Evolutionary conservation across 78 protist species (phyloP), one percentile per base, ranked within the genome.

Genomic region (Acrasis kona): DNA sequence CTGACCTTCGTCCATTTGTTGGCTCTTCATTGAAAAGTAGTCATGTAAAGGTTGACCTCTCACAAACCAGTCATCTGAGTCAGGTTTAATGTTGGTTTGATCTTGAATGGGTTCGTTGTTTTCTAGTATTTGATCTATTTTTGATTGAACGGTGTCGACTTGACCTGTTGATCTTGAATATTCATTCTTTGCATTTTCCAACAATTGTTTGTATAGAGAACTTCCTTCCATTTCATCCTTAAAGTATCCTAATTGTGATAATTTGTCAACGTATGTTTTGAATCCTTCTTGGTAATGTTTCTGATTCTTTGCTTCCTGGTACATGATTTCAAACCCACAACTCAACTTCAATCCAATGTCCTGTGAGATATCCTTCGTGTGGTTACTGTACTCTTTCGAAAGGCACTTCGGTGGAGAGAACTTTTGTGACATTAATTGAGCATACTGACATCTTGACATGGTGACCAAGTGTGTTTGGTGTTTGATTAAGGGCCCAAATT

Each of bases 371-470:
- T 50, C 19, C 19, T 50, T 19, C 19, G 19, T 50, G 61, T 50
- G 61, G 19, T 50, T n/a, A 50, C 19, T 50, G 19, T 19, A 19
- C 61, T n/a, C 19, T 50, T 50, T 50, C 34, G 19, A n/a, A 19
- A 50, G 61, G 19, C 34, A 50, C 19, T 50, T 50, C 27, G 78
- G 77, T 4, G 69, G 40, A 10, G 31, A 5, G 69, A 68, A 70
- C 72, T n/a, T 5, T 27, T 58, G 80, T 1, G 31, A 0, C 27
- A 4, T 8, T 12, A 76, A 39, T 67, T 71, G 77, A 31, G 80
- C 72, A 38, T 69, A 76, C 19, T 36, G 19, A 67, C 80, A 76
- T 29, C 77, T 31, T 19, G 80, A 66, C 40, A 76, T 66, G 37
- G 66, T 31, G 10, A 76, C 41, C n/a, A n/a, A n/a, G n/a, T n/a